These are phyloP conservation scores for Tetramitus jugosus DNA, from an alignment of 208 protist species.

Conservation along the genomic window DNA sequence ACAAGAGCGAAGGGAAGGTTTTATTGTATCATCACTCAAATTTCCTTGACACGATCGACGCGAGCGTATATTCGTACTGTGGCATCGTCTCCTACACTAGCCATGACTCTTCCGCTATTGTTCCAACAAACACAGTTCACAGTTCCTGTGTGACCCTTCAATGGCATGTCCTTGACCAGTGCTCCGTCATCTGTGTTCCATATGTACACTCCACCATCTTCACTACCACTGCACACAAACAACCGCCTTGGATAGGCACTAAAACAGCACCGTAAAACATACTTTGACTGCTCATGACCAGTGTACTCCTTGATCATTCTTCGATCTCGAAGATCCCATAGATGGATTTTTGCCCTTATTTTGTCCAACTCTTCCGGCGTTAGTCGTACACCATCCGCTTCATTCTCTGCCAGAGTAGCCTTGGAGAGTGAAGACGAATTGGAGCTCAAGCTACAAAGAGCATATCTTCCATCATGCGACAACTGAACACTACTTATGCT, in stretches of 20 bases:
- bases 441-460: too few relatives aligned
- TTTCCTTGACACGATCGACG: too few relatives aligned
- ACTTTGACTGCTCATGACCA: neutral
- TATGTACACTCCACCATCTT: conserved; percentile 14
- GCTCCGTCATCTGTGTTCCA: neutral
- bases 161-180: neutral
- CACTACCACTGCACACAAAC: neutral
- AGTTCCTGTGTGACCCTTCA: neutral
- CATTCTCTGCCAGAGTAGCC: too few relatives aligned
- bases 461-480: too few relatives aligned
- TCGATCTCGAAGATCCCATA: neutral
- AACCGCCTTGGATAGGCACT: neutral
- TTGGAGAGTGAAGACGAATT: too few relatives aligned
- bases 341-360: neutral
- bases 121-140: neutral
- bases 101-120: too few relatives aligned
- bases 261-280: neutral
- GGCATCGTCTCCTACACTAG: too few relatives aligned
- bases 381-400: neutral
- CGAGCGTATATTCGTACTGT: too few relatives aligned
- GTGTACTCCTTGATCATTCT: neutral
- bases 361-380: neutral
- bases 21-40: too few relatives aligned
- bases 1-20: too few relatives aligned
- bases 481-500: too few relatives aligned